Evolutionary conservation across 257 asterid species (phyloP).

Genomic region (Knoxia roxburghii): DNA sequence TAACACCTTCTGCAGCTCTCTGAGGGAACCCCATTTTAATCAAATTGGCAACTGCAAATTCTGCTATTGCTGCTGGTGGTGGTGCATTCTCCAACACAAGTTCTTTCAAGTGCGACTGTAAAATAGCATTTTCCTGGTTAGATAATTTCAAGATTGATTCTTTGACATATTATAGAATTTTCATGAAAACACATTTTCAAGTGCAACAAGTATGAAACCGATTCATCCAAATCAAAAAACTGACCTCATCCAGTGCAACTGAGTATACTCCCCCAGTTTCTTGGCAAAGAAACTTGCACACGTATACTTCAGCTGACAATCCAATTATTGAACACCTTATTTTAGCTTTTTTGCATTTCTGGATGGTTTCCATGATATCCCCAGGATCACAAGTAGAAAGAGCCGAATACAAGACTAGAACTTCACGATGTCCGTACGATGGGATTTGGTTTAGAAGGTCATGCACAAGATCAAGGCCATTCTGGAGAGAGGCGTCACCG

Average conservation of each 20-base stretch:
- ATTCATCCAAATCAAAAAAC: constrained; percentile 11
- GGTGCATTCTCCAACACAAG: constrained; percentile 88
- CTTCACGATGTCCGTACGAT: constrained; percentile 93
- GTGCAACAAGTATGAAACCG: too few species aligned
- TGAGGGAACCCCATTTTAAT: constrained; percentile 99
- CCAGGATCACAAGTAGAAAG: constrained; percentile 93
- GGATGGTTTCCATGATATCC: constrained; percentile 74
- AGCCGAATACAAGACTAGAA: constrained; percentile 80
- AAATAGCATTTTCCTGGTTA: constrained; percentile 14
- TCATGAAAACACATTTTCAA: too few species aligned
- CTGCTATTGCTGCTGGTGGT: constrained; percentile 99
- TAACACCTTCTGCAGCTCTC: constrained; percentile 88
- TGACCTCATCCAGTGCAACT: constrained; percentile 90
- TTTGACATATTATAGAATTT: too few species aligned
- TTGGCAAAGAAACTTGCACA: constrained; percentile 85
- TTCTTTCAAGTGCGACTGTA: constrained; percentile 77
- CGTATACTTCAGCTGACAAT: constrained; percentile 84
- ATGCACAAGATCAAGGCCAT: constrained; percentile 83
- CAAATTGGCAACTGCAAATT: constrained; percentile 83
- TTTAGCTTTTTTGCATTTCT: constrained; percentile 77
- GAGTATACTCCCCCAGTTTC: constrained; percentile 89
- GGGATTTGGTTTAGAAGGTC: constrained; percentile 77
- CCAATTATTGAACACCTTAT: constrained; percentile 89
- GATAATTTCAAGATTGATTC: not conserved
- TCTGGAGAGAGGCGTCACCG: constrained; percentile 91